Conservation (phyloP, 2,329 filamentous ascomycete genomes). For the Verticillium albo-atrum region DNA sequence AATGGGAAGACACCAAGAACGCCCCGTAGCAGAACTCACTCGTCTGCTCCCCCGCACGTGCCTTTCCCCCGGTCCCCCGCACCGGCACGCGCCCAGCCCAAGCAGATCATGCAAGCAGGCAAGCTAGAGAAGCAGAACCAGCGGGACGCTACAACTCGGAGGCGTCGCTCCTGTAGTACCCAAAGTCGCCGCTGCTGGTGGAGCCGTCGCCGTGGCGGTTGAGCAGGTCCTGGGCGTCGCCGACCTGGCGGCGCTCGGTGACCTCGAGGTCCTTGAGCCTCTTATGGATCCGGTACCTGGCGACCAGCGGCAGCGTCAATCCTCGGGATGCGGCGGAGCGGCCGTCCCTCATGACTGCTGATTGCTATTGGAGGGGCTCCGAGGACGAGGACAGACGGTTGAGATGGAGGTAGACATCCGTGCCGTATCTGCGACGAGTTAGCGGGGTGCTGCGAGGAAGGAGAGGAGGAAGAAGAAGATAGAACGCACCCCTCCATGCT, state of each 20-base stretch:
- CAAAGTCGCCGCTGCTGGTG: slow-evolving; percentile 1
- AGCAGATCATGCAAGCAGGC: too few relatives aligned
- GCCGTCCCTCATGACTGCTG: slow-evolving; percentile 78
- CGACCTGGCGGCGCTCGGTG: slow-evolving; percentile 83
- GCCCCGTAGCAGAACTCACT: too few relatives aligned
- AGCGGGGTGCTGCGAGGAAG: slow-evolving; percentile 5
- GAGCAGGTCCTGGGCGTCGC: slow-evolving; percentile 76
- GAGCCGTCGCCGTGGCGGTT: slow-evolving; percentile 37
- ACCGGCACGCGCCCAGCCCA: neutral
- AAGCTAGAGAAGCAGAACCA: too few relatives aligned
- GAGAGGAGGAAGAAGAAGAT: neutral
- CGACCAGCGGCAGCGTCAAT: slow-evolving; percentile 56
- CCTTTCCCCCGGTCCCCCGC: too few relatives aligned
- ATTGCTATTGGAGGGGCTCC: slow-evolving; percentile 92
- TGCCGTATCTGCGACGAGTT: slow-evolving; percentile 71
- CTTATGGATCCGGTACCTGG: slow-evolving; percentile 58
- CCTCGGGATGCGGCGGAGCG: slow-evolving; percentile 43
- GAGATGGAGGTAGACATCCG: slow-evolving; percentile 95
- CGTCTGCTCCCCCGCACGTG: too few relatives aligned
- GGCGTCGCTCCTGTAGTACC: neutral
- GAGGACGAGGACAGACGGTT: slow-evolving; percentile 94
- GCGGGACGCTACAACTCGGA: neutral
- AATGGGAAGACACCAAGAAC: too few relatives aligned
- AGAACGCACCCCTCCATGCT: slow-evolving; percentile 92
- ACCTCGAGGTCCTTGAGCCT: slow-evolving; percentile 70